These are phyloP conservation scores for Pycnococcus provasolii DNA, from an alignment of 139 green algal species.

Conservation along the genomic window DNA sequence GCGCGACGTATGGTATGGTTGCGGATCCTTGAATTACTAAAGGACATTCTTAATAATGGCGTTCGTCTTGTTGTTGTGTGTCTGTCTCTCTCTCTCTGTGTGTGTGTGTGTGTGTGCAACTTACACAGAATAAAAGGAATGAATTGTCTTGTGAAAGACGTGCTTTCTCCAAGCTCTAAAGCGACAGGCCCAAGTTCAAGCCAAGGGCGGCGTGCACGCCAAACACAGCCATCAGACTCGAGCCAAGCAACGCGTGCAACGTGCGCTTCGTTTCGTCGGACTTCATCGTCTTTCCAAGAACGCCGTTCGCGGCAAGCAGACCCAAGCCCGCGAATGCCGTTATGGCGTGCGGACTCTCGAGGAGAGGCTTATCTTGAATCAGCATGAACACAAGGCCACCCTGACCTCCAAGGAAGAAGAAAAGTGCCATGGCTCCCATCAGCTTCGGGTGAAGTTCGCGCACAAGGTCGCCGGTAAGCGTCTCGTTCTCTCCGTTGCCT, in stretches of 20 bases:
- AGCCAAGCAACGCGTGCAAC: slow-evolving; percentile 62
- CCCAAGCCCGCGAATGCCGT: slow-evolving; percentile 50
- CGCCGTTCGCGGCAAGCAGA: slow-evolving; percentile 55
- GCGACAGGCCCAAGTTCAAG: slow-evolving; percentile 58
- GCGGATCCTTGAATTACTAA: too few relatives aligned
- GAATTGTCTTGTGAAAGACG: too few relatives aligned
- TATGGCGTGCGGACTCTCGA: slow-evolving; percentile 46
- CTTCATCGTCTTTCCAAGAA: slow-evolving; percentile 42
- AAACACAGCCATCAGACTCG: slow-evolving; percentile 60
- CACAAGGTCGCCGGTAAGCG: too few relatives aligned
- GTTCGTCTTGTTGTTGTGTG: too few relatives aligned
- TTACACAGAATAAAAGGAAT: too few relatives aligned
- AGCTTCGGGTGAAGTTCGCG: slow-evolving; percentile 34
- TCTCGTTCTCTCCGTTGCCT: slow-evolving; percentile 5
- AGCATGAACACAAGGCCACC: slow-evolving; percentile 60
- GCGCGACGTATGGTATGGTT: too few relatives aligned
- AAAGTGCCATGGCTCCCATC: slow-evolving; percentile 56
- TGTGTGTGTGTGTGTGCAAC: too few relatives aligned
- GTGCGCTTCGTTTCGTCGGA: neutral
- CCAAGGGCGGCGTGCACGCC: slow-evolving; percentile 55
- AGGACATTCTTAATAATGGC: too few relatives aligned
- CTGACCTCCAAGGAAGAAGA: slow-evolving; percentile 60
- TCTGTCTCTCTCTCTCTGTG: too few relatives aligned
- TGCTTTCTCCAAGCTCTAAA: slow-evolving; percentile 31
- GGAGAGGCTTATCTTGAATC: slow-evolving; percentile 63